Base-by-base conservation (phyloP, 139 green algal genomes). In the Chlorella sp. region DNA sequence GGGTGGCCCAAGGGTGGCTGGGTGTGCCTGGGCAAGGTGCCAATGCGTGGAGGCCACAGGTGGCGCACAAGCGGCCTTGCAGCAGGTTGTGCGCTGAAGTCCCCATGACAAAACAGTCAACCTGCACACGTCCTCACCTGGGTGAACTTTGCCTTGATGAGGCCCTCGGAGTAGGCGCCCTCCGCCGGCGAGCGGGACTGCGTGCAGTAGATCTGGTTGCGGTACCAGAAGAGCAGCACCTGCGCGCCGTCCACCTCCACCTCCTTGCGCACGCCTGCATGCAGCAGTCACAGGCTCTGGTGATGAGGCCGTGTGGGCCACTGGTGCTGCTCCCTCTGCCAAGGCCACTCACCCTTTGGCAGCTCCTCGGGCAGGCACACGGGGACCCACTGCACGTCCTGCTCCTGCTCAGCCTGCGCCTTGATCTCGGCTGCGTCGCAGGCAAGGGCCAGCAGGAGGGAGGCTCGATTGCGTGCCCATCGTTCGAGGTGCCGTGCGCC, bases 211-310 rank as follows among this genome's bases (percentile, higher is more conserved):
- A 98, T 92, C 72, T 96, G 61, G 74, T 97, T 97, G 49, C 90
- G 83, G 83, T 98, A 99, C 95, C 95, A 99, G 76, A 99, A 97
- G n/a, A 99, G 59, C 35, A 99, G 77, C 31, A 98, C 85, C 14
- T 77, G 76, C 65, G 87, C 85, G 30, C 89, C 94, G 29, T 92
- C 83, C 2, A 94, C 89, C 10, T 85, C 79, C 27, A 96, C 85
- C 77, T 97, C 88, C 74, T 96, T 95, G 69, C 95, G 83, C 22
- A 84, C 78, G 35, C 95, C 94, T 91, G 82, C 22, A 31, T 2
- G 29, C 42, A 2, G 22, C 2, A 34, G 4, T 20, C 3, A 33
- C n/a, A 30, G 5, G 14, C 22, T 24, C 2, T 10, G 67, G 26
- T 24, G 14, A 2, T 65, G 27, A 20, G 17, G 42, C 27, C 42